Evolutionary conservation across 495 filamentous ascomycete genomes (phyloP), one percentile per base, ranked within the genome.

Genomic region (Tuber indicum): DNA sequence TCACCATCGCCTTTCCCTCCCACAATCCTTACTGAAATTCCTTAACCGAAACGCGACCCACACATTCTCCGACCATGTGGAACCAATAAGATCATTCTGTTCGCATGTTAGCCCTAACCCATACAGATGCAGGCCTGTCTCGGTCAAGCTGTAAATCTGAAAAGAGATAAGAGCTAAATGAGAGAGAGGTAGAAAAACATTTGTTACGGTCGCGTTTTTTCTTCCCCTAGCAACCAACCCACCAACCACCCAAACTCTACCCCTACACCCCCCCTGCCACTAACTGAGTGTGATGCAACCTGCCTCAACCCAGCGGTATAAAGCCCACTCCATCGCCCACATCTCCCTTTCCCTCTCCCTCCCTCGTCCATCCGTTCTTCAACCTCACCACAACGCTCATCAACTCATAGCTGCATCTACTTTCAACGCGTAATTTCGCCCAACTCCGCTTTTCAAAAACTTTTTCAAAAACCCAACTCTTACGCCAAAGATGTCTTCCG

Each of bases 201-300:
- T 77, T 79, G 84, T 83, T 81, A 82, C 84, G 83, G 82, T 74
- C 80, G 82, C 82, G 81, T 81, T 76, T 82, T 82, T 78, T 74
- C 80, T 74, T 82, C 76, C 78, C 83, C 74, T 75, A 81, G 74
- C 76, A 79, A 74, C 71, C 77, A 72, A 76, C 32, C 32, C 32
- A 32, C 79, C 78, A 78, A 78, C 74, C 76, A 83, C 82, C 84
- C 73, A 80, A 78, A 81, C 72, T 76, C 75, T 79, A 75, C 75
- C 42, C 75, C 75, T 73, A 73, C 74, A 49, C 58, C 52, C 46
- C 47, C 47, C 75, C 74, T 72, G 49, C 70, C 21, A 45, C 43
- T 74, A 26, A 74, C 72, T 42, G 46, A 70, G 79, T 81, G 80
- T 81, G 80, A 81, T 81, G 80, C 79, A 81, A 78, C 79, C 79